Conservation (phyloP, 1,139 yeast genomes). For the Trichomonascaceae sp. region DNA sequence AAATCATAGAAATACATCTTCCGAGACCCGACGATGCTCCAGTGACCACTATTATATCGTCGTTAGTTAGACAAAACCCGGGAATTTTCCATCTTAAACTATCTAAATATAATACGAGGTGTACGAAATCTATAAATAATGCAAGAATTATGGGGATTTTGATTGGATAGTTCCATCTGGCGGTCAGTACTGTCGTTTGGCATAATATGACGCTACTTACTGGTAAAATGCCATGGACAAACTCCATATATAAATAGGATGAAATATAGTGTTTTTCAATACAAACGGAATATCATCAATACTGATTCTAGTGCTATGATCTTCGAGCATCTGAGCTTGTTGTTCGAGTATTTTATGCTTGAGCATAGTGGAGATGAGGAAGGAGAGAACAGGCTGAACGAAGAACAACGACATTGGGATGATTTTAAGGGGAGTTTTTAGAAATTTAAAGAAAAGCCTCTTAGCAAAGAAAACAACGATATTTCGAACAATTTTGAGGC, state of each 20-base stretch:
- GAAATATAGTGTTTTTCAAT: constrained; percentile 17
- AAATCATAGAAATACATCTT: constrained; percentile 35
- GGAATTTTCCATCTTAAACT: constrained; percentile 14
- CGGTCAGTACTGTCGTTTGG: too few species aligned
- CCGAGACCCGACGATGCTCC: constrained; percentile 68
- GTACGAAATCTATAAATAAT: constrained; percentile 12
- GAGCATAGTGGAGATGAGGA: not conserved
- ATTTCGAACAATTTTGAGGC: too few species aligned
- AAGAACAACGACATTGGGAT: not conserved
- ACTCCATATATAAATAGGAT: constrained; percentile 22
- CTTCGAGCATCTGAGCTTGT: constrained; percentile 9
- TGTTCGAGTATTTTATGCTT: not conserved
- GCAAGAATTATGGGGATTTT: constrained; percentile 9
- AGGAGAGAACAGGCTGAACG: not conserved
- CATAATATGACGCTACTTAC: too few species aligned
- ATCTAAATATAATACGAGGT: constrained; percentile 14
- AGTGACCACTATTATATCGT: constrained; percentile 45
- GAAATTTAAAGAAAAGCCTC: too few species aligned
- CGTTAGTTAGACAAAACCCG: constrained; percentile 12
- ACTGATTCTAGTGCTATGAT: constrained; percentile 2
- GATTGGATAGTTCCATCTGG: not conserved
- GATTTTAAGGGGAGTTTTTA: not conserved
- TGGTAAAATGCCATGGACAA: constrained; percentile 12
- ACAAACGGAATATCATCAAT: constrained; percentile 13
- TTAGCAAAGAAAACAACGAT: too few species aligned